These are phyloP conservation scores for Triticum dicoccoides DNA, from an alignment of 176 grass and related monocot genomes.

Conservation along the genomic window DNA sequence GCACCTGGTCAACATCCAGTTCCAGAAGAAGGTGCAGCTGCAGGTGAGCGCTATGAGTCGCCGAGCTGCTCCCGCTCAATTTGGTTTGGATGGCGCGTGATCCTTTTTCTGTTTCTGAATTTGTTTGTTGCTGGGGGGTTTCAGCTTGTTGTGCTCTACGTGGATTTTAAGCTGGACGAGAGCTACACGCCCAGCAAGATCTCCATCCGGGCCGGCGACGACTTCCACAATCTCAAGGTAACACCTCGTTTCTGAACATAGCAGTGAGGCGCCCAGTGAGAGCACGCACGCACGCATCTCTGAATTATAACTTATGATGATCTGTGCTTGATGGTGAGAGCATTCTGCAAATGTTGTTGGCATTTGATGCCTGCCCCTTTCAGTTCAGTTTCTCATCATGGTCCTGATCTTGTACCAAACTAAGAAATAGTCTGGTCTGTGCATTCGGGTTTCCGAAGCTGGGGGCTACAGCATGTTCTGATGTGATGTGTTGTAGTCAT, in stretches of 20 bases:
- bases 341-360: not conserved
- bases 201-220: slow-evolving; percentile 79
- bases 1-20: slow-evolving; percentile 94
- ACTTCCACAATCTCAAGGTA: slow-evolving; percentile 98
- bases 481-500: not conserved
- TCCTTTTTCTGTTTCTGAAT: not conserved
- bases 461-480: not conserved
- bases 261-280: not conserved
- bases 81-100: not conserved
- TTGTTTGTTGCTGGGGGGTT: not conserved
- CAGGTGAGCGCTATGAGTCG: slow-evolving; percentile 34
- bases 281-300: not conserved
- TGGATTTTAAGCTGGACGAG: slow-evolving; percentile 96
- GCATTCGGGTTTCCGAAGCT: not conserved
- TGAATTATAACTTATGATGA: not conserved
- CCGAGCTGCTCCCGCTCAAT: not conserved
- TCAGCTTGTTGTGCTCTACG: slow-evolving; percentile 82
- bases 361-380: not conserved
- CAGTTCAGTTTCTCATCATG: not conserved
- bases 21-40: slow-evolving; percentile 92
- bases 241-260: not conserved
- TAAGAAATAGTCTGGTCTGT: not conserved
- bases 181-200: slow-evolving; percentile 99
- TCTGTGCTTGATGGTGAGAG: not conserved
- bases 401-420: not conserved